Conservation (phyloP, 306 rosid genomes). For the Pachyrhizus erosus region DNA sequence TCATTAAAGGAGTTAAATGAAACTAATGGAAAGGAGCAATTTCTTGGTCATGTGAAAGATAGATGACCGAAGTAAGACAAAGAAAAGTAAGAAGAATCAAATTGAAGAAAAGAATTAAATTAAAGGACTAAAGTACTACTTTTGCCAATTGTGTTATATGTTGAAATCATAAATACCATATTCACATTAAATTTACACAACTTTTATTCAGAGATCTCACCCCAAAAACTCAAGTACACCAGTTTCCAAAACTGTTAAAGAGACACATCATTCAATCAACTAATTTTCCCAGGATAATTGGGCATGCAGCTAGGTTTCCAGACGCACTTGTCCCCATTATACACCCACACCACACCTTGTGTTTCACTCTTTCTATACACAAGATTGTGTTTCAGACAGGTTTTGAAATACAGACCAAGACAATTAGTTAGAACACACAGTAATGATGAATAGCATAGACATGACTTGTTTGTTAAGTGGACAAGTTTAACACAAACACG, state of each 20-base stretch:
- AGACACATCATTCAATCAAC: neutral
- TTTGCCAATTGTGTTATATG: neutral
- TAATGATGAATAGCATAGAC: slow-evolving; percentile 24
- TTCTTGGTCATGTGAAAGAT: neutral
- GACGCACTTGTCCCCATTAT: neutral
- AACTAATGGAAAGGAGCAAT: neutral
- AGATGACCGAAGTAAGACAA: neutral
- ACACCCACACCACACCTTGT: neutral
- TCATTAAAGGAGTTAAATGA: neutral
- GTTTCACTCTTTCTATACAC: slow-evolving; percentile 6
- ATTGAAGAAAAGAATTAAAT: neutral
- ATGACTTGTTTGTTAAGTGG: neutral
- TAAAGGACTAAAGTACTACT: neutral
- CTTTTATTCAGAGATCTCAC: neutral
- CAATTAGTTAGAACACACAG: slow-evolving; percentile 12
- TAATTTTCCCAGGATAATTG: neutral
- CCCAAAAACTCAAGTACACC: neutral
- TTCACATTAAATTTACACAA: neutral
- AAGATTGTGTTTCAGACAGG: neutral
- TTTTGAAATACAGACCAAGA: slow-evolving; percentile 11
- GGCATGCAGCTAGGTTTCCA: slow-evolving; percentile 17
- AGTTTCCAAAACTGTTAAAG: neutral
- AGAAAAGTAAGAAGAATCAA: neutral
- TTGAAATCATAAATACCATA: neutral
- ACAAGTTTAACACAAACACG: slow-evolving; percentile 11